These are phyloP conservation scores for Seiridium cupressi DNA, from an alignment of 2,329 filamentous ascomycete genomes.

Conservation along the genomic window DNA sequence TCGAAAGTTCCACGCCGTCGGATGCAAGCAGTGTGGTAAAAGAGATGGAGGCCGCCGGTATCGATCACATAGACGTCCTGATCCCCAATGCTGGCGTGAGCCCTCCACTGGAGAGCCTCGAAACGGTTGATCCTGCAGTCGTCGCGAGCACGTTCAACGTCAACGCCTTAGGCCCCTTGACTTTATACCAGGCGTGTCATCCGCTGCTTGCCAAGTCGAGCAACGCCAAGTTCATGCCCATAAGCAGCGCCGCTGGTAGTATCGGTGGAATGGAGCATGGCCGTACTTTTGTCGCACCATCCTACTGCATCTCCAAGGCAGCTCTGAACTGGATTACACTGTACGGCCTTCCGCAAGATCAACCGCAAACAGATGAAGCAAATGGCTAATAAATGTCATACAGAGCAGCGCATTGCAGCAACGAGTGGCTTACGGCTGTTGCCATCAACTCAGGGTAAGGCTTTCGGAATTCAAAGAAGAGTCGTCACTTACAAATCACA, in stretches of 20 bases:
- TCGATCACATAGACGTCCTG: conserved; percentile 31
- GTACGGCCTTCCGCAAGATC: background rate
- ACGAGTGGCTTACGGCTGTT: conserved; percentile 14
- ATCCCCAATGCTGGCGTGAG: conserved; percentile 34
- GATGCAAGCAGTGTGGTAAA: conserved; percentile 25
- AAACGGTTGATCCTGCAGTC: conserved; percentile 26
- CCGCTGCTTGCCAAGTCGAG: conserved; percentile 27
- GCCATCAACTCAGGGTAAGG: conserved; percentile 15
- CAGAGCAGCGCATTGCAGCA: conserved; percentile 14
- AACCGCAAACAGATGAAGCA: background rate
- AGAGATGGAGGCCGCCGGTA: conserved; percentile 20
- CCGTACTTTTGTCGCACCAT: conserved; percentile 14
- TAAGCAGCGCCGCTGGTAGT: conserved; percentile 25
- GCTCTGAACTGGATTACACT: conserved; percentile 28
- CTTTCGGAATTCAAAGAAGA: background rate
- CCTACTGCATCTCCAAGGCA: conserved; percentile 29
- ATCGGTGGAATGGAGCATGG: conserved; percentile 16
- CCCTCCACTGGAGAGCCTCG: conserved; percentile 20
- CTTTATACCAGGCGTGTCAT: conserved; percentile 28
- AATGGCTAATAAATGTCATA: background rate
- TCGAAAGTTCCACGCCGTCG: conserved; percentile 25
- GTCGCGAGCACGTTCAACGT: conserved; percentile 22
- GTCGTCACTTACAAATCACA: background rate
- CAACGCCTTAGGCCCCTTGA: conserved; percentile 30
- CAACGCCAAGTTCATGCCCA: conserved; percentile 29